Evolutionary conservation across 1,284 basidiomycete species (phyloP).

Genomic region (Boletellus deceptivus): DNA sequence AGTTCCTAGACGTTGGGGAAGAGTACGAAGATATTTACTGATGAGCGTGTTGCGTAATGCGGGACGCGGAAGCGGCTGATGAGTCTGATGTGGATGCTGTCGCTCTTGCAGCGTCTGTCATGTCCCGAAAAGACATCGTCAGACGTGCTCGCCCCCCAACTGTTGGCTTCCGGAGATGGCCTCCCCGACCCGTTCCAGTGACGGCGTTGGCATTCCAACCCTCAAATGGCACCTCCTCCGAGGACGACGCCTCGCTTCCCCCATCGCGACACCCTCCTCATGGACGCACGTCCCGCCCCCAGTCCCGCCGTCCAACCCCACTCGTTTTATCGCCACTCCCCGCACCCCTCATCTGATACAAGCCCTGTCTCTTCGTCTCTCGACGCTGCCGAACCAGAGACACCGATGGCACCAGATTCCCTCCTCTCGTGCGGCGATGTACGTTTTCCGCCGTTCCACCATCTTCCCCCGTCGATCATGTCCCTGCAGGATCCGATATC

Average conservation of each 20-base stretch:
- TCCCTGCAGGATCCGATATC: neutral
- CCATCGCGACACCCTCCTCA: slow-evolving; percentile 6
- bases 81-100: neutral
- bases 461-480: slow-evolving; percentile 1
- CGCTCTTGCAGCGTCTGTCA: slow-evolving; percentile 5
- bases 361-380: neutral
- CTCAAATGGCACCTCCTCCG: slow-evolving; percentile 8
- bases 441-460: slow-evolving; percentile 2
- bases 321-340: no score
- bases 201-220: slow-evolving; percentile 25
- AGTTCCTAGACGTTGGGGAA: slow-evolving; percentile 62
- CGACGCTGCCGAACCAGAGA: neutral
- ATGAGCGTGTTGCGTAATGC: slow-evolving; percentile 10
- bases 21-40: slow-evolving; percentile 73
- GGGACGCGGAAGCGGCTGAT: slow-evolving; percentile 9
- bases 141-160: slow-evolving; percentile 12
- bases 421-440: slow-evolving; percentile 24
- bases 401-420: slow-evolving; percentile 13
- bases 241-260: neutral
- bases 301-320: no score
- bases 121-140: slow-evolving; percentile 26
- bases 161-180: slow-evolving; percentile 17
- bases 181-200: neutral
- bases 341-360: neutral
- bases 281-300: neutral